A percentile compares a stretch with the other conserved stretches of the same genome.
Evolutionary conservation across 129 eudicot genomes (phyloP).

Genomic region (Dittrichia graveolens): DNA sequence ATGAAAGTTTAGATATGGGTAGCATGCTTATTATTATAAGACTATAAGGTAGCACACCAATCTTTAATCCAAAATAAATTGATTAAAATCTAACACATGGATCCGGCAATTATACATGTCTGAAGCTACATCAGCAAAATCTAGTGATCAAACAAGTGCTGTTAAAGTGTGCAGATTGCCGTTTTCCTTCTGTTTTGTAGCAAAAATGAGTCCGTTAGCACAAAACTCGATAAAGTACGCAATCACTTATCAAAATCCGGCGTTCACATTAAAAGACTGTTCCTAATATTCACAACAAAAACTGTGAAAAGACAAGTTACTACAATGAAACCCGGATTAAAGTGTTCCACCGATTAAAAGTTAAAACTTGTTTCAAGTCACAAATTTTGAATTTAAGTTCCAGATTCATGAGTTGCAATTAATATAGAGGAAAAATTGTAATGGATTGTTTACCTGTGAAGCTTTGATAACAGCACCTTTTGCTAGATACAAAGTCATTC

Average conservation of each 20-base stretch:
- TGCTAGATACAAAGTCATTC: constrained; percentile 90
- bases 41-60: constrained; percentile 10
- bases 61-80: background rate
- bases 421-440: background rate
- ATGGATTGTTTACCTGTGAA: constrained; percentile 54
- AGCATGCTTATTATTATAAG: constrained; percentile 21
- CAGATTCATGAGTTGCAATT: background rate
- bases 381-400: background rate
- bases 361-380: constrained; percentile 6
- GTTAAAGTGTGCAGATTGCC: constrained; percentile 7
- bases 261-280: background rate
- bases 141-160: constrained; percentile 9
- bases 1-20: background rate
- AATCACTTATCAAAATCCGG: background rate
- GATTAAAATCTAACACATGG: background rate
- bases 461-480: constrained; percentile 90
- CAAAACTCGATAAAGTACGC: constrained; percentile 14
- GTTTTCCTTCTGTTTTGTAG: constrained; percentile 23
- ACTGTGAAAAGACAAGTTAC: constrained; percentile 3
- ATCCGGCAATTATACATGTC: background rate
- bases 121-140: constrained; percentile 5
- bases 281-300: background rate
- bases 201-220: constrained; percentile 16
- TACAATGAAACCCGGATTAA: constrained; percentile 1
- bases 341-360: background rate